These are phyloP conservation scores for Ceratorhiza oryzae-sativae DNA, from an alignment of 1,284 basidiomycete species.

Conservation along the genomic window DNA sequence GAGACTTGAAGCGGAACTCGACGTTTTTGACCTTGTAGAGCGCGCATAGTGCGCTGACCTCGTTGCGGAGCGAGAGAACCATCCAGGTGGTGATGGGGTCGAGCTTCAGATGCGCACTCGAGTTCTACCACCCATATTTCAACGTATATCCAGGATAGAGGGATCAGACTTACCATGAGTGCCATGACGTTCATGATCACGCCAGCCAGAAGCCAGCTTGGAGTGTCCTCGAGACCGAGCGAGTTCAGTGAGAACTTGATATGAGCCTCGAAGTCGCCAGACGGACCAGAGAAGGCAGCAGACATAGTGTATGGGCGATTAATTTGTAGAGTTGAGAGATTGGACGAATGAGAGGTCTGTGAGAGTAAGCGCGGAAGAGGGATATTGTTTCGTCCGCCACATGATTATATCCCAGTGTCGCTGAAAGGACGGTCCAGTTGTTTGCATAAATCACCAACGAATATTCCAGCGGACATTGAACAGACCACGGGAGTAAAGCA, in stretches of 20 bases:
- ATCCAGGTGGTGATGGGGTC: not conserved
- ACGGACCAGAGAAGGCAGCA: not conserved
- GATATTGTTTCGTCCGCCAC: too few relatives aligned
- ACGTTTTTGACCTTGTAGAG: conserved; percentile 5
- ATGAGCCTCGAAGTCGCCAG: conserved; percentile 1
- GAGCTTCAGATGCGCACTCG: not conserved
- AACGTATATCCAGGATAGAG: not conserved
- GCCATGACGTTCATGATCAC: conserved; percentile 10
- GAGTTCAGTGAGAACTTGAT: not conserved
- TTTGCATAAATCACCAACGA: too few relatives aligned
- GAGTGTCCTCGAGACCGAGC: conserved; percentile 4
- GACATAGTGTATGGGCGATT: conserved; percentile 3
- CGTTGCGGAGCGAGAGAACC: conserved; percentile 1
- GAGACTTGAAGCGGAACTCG: conserved; percentile 4
- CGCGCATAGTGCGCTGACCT: not conserved
- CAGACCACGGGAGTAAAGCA: too few relatives aligned
- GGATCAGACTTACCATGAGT: not conserved
- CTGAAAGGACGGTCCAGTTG: too few relatives aligned
- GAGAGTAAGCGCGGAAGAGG: too few relatives aligned
- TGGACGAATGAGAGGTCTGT: too few relatives aligned
- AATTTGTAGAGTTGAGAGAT: not conserved
- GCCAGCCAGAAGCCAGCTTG: not conserved
- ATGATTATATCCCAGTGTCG: too few relatives aligned
- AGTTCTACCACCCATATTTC: not conserved
- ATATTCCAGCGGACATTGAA: too few relatives aligned